phyloP scores from a whole-genome alignment of 305 asterid genomes.

The Rubia balearica region DNA sequence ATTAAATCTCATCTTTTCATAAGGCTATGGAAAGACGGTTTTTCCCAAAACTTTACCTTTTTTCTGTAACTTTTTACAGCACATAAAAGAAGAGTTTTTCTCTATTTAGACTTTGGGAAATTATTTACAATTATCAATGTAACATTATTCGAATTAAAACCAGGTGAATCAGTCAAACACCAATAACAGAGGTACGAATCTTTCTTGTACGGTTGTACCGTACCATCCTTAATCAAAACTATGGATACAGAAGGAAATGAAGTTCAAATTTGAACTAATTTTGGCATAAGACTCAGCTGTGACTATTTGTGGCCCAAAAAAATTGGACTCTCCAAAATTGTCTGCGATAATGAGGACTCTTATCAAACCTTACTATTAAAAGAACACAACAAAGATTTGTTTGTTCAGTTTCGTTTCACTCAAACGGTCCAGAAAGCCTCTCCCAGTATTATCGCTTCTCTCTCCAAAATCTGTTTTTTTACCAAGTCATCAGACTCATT shows the following conservation, averaged over 20 bases:
- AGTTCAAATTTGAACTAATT: slow-evolving; percentile 3
- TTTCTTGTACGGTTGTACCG: too few species aligned
- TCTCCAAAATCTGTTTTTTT: slow-evolving; percentile 30
- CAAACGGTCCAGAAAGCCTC: slow-evolving; percentile 27
- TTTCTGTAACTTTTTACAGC: too few species aligned
- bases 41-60: too few species aligned
- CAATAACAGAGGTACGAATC: not conserved
- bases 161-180: not conserved
- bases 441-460: slow-evolving; percentile 30
- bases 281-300: slow-evolving; percentile 2
- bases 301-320: slow-evolving; percentile 30
- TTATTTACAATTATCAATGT: not conserved
- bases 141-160: not conserved
- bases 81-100: too few species aligned
- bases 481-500: slow-evolving; percentile 42
- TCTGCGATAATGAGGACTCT: slow-evolving; percentile 23
- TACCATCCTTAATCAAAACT: too few species aligned
- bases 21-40: too few species aligned
- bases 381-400: slow-evolving; percentile 15
- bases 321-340: slow-evolving; percentile 15
- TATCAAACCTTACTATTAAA: slow-evolving; percentile 8
- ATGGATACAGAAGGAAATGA: too few species aligned
- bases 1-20: too few species aligned
- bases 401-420: slow-evolving; percentile 10
- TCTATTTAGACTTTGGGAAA: not conserved